phyloP scores from a whole-genome alignment of 768 basidiomycete genomes.

The Amanita muscaria region DNA sequence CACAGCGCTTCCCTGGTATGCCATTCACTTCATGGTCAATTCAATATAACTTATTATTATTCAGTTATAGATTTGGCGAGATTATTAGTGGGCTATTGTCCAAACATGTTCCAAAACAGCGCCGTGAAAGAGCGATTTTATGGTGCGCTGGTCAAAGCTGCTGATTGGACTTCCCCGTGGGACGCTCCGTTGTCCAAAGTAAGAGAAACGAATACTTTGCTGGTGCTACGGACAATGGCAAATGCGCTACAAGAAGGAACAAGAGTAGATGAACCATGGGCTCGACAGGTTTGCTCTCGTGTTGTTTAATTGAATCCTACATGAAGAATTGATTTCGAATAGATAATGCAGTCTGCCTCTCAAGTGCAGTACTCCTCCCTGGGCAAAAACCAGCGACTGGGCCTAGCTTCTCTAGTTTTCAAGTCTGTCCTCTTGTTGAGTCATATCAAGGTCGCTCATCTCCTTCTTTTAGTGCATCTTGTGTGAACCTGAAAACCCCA shows the following conservation, averaged over 20 bases:
- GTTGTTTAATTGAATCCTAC: constrained; percentile 5
- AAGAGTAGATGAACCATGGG: constrained; percentile 39
- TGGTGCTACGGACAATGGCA: constrained; percentile 70
- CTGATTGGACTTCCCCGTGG: constrained; percentile 57
- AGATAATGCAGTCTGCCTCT: constrained; percentile 51
- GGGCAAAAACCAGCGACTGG: constrained; percentile 65
- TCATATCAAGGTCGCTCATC: constrained; percentile 8
- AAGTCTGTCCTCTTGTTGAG: constrained; percentile 54
- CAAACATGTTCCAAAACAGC: constrained; percentile 37
- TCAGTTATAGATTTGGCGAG: constrained; percentile 83
- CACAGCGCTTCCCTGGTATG: constrained; percentile 66
- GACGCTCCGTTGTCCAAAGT: constrained; percentile 51
- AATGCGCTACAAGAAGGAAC: constrained; percentile 65
- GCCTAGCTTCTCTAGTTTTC: constrained; percentile 74
- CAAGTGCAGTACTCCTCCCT: constrained; percentile 44
- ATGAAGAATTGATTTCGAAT: not conserved
- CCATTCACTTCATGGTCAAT: constrained; percentile 2
- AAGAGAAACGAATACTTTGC: constrained; percentile 77
- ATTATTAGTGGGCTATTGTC: constrained; percentile 58
- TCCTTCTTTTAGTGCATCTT: constrained; percentile 47
- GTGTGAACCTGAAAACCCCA: constrained; percentile 37
- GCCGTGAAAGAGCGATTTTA: constrained; percentile 45
- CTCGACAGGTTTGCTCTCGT: constrained; percentile 34
- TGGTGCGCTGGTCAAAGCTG: constrained; percentile 53
- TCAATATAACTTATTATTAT: not conserved